Evolutionary conservation across 1,284 basidiomycete genomes (phyloP).

Genomic region (Rhodotorula sp.): DNA sequence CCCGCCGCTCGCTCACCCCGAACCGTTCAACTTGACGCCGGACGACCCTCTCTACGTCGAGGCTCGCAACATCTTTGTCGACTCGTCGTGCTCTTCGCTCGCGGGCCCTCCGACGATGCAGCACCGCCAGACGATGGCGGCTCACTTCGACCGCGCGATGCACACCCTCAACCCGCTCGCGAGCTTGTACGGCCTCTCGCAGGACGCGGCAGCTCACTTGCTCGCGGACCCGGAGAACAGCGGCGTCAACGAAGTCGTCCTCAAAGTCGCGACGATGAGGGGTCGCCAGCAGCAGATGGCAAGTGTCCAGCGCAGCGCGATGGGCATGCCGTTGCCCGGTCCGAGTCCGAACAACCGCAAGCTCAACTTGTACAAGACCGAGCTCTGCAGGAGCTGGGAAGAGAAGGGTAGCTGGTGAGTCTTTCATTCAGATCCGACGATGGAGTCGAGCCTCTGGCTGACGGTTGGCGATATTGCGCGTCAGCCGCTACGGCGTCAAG

Average conservation of each 20-base stretch:
- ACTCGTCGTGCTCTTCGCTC: slow-evolving; percentile 24
- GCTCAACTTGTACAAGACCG: slow-evolving; percentile 82
- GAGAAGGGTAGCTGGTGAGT: slow-evolving; percentile 73
- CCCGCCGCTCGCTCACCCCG: slow-evolving; percentile 27
- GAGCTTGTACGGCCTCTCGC: slow-evolving; percentile 32
- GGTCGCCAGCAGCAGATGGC: slow-evolving; percentile 32
- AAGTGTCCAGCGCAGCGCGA: slow-evolving; percentile 21
- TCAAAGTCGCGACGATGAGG: slow-evolving; percentile 31
- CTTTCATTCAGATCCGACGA: no score
- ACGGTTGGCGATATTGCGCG: neutral
- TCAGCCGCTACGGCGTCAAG: slow-evolving; percentile 68
- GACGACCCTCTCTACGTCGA: slow-evolving; percentile 38
- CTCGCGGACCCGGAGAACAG: slow-evolving; percentile 31
- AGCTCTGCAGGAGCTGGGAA: slow-evolving; percentile 87
- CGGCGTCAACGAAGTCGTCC: slow-evolving; percentile 33
- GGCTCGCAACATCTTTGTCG: slow-evolving; percentile 36
- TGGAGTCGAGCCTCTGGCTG: neutral
- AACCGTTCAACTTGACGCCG: slow-evolving; percentile 29
- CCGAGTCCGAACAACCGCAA: slow-evolving; percentile 85
- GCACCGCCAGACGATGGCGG: slow-evolving; percentile 19
- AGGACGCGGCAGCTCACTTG: slow-evolving; percentile 31
- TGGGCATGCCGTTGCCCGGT: slow-evolving; percentile 50
- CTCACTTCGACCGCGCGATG: slow-evolving; percentile 41
- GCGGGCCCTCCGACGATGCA: slow-evolving; percentile 11
- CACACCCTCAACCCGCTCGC: slow-evolving; percentile 29